Evolutionary conservation across 1,284 basidiomycete genomes (phyloP), one percentile per base, ranked within the genome.

Genomic region (Irpex sp.): DNA sequence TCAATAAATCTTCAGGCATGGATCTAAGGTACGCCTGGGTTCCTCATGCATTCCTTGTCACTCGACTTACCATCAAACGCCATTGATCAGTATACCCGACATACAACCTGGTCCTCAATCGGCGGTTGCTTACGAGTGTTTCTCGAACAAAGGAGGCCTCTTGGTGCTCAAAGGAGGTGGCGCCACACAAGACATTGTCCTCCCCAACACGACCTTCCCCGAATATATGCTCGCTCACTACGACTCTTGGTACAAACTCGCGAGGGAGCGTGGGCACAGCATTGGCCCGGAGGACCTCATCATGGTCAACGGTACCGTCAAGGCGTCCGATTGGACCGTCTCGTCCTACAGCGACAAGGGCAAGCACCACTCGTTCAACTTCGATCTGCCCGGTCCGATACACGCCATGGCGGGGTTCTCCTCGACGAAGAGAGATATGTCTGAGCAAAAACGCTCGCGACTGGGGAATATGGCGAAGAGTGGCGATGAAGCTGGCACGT

Each of bases 321-420:
- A 65, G 59, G 62, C 64, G 4, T 57, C 61, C 9, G n/a, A 56
- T n/a, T 65, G 64, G 64, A 52, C 62, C 18, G 42, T 65, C 2
- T 56, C 59, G 4, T 57, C 60, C 4, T 59, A 58, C 35, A 14
- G 12, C 18, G 49, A 52, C 42, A 45, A 45, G 42, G 18, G 42
- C 16, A 45, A 45, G 18, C 42, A 45, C 18, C 42, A 10, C 33
- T 56, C 35, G 18, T 35, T 19, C 35, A 28, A 37, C 19, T 10
- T 19, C 33, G 35, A 23, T 10, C 10, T 14, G 23, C 54, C 19
- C 10, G 56, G 37, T 21, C 18, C 45, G 9, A 12, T 45, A 57
- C 45, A 37, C 56, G 16, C 9, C 5, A 19, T 23, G 14, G 23
- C 54, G 4, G 54, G 18, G 14, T 16, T 19, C 16, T 28, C 54